Conservation (phyloP, 257 asterid genomes). For the Hygrophila difformis region DNA sequence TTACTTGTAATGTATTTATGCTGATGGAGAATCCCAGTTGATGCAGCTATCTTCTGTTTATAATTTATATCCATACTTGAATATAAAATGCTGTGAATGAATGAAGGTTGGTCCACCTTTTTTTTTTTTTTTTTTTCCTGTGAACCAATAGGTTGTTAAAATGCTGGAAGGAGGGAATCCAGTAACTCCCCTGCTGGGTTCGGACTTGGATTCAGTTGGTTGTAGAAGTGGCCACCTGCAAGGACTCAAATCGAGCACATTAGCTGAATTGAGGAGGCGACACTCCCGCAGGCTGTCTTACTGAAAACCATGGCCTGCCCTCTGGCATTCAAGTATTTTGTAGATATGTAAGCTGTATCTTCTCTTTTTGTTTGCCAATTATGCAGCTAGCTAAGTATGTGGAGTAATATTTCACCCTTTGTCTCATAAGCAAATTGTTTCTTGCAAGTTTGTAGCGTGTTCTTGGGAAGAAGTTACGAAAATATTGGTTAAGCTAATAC, state of each 20-base stretch:
- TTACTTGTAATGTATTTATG: neutral
- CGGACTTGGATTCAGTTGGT: conserved; percentile 42
- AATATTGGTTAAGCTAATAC: no score
- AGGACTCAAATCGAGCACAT: conserved; percentile 26
- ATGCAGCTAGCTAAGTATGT: neutral
- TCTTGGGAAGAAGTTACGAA: no score
- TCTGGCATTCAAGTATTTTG: neutral
- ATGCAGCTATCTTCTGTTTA: neutral
- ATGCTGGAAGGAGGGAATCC: conserved; percentile 56
- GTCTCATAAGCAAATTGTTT: no score
- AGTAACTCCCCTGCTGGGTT: conserved; percentile 23
- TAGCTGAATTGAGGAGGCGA: conserved; percentile 23
- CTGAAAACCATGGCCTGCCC: conserved; percentile 14
- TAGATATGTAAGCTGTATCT: neutral
- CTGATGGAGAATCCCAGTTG: neutral
- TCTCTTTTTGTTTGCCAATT: neutral
- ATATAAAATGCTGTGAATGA: no score
- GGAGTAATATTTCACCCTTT: no score
- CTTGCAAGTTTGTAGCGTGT: no score
- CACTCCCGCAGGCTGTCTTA: conserved; percentile 48
- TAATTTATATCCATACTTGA: no score
- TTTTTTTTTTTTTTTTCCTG: neutral
- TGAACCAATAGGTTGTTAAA: conserved; percentile 42
- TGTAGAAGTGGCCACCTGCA: conserved; percentile 54
- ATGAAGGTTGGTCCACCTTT: no score